Base-by-base conservation (phyloP, 164 flowering plant genomes). In the Umbilicus rupestris region DNA sequence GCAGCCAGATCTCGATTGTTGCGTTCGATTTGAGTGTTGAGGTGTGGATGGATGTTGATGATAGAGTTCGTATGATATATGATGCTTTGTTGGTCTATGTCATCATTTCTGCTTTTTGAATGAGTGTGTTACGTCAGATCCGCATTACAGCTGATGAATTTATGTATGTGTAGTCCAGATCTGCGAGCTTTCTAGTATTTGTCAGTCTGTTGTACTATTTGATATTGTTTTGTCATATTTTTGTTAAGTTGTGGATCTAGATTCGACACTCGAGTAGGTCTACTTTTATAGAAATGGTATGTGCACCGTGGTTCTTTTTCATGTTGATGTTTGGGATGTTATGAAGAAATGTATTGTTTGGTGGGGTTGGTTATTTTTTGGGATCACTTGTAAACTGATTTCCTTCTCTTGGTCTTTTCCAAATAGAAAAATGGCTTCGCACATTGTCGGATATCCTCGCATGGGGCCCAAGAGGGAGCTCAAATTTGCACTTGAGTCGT, bases 401-500 rank as follows among this genome's bases (percentile, higher is more conserved):
- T 49, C 16, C 17, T 4, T 49, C 16, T 5, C 20, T 44, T 49
- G 35, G 7, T 12, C 67, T 24, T 73, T 35, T 14, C 63, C 17
- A 28, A 62, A 44, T 84, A 87, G 89, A 68, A 68, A 63, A 75
- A 89, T 87, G 92, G 92, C 96, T 16, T 89, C 96, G 1, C 96
- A 89, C 75, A 79, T 89, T 76, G 92, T 87, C 72, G 93, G 93
- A 63, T 87, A 87, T 65, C 96, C 96, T 42, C 90, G 96, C 66
- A 85, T 89, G 85, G 96, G 96, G 39, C 92, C 96, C 26, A 85
- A 89, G 85, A 89, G 92, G 74, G 96, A 89, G 87, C 85, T 89
- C 64, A 89, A 87, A 72, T 89, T 89, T 69, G 96, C 96, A 9
- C 74, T 89, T 77, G 96, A 89, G 72, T 84, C 92, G 10, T 89